Base-by-base conservation (phyloP, 495 filamentous ascomycete species). In the Beverwykella pulmonaria region DNA sequence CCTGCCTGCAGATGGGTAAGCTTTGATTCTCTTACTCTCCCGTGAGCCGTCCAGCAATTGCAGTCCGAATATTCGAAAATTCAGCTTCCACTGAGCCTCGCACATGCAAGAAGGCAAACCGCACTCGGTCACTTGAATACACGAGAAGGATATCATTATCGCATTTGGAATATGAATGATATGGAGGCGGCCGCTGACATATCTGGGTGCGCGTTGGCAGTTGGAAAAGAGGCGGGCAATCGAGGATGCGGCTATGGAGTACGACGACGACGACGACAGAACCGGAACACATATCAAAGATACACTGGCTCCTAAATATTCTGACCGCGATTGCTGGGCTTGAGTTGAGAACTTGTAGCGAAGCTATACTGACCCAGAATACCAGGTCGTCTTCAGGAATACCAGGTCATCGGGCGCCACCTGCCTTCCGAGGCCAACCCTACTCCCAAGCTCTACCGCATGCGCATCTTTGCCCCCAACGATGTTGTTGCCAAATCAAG, bases 371-470 rank as follows among this genome's bases (percentile, higher is more conserved):
- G 48, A 64, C 64, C 23, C 15, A 14, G 1, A 75, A 67, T 64
- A n/a, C 36, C 60, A 96, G 94, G 93, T 88, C 93, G 95, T 86
- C 93, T 98, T 82, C 90, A 88, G 77, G 94, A 98, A 86, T 98
- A 97, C 87, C 95, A 97, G 86, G 94, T 98, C 82, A 97, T 98
- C 75, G 94, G 94, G 83, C 95, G 95, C 83, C 93, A 97, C 82
- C 82, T 98, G 88, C 94, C 94, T 79, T 90, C 88, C 74, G 95
- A 98, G 83, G 85, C 90, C 73, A 94, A 95, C 82, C 90, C 92
- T 72, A 91, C 90, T 69, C 94, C 94, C 71, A 94, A 93, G 86
- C 89, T 98, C 79, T 98, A 98, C 88, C 92, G 94, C 80, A 98
- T 98, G 95, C 92, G 93, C 81, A 96, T 98, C 82, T 98, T 98